Conservation (phyloP, 192 early-diverging fungal species). For the Coemansia sp. region DNA sequence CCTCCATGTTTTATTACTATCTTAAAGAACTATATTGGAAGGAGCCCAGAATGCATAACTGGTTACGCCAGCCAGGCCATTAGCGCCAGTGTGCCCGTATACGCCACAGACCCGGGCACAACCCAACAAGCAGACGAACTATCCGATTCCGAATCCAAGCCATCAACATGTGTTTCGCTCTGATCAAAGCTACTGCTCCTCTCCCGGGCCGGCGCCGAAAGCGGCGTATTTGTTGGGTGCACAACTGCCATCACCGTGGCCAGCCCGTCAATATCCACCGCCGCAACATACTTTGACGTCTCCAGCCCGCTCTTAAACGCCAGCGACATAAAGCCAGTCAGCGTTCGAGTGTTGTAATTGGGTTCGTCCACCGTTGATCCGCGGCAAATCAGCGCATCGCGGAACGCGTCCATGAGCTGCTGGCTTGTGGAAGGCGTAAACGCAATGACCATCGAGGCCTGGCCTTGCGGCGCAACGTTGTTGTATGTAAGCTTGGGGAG, state of each 20-base stretch:
- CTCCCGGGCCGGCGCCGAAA: too few relatives aligned
- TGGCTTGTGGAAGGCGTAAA: slow-evolving; percentile 16
- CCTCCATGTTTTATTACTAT: too few relatives aligned
- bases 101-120: too few relatives aligned
- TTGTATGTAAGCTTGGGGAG: slow-evolving; percentile 26
- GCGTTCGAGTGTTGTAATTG: slow-evolving; percentile 30
- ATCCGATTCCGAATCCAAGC: too few relatives aligned
- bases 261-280: slow-evolving; percentile 16
- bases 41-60: too few relatives aligned
- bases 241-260: background rate
- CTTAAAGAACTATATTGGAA: too few relatives aligned
- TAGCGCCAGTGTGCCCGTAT: too few relatives aligned
- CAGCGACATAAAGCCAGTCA: slow-evolving; percentile 14
- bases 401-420: slow-evolving; percentile 32
- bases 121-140: too few relatives aligned
- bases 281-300: slow-evolving; percentile 7
- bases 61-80: too few relatives aligned
- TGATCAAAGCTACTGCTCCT: too few relatives aligned
- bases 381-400: slow-evolving; percentile 40
- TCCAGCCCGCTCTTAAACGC: slow-evolving; percentile 14
- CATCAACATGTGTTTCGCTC: too few relatives aligned
- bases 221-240: too few relatives aligned
- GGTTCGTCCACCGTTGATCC: slow-evolving; percentile 23
- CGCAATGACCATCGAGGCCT: slow-evolving; percentile 14
- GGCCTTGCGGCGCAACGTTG: slow-evolving; percentile 29